Evolutionary conservation across 2,329 filamentous ascomycete genomes (phyloP), one percentile per base, ranked within the genome.

Genomic region (Diaporthe capsici): DNA sequence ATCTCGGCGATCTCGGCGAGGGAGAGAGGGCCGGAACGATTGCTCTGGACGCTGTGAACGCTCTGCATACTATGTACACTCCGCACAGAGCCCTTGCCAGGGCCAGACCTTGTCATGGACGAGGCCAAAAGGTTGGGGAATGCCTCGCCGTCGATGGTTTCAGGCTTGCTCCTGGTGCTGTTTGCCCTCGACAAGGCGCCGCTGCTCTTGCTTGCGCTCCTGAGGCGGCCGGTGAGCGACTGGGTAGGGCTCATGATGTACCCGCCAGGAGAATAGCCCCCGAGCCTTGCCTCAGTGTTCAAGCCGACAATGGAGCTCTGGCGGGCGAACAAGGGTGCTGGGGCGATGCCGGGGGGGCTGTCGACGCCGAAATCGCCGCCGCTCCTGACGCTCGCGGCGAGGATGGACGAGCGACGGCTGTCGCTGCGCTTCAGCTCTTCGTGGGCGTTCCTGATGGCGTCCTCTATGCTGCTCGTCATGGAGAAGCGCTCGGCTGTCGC

Each of bases 401-500:
- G 86, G 68, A 92, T 86, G 12, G 92, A 93, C 3, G 92, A 93
- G 75, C 90, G 88, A 77, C 90, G 88, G 81, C 92, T 94, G 81
- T 94, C 93, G 81, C 88, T 90, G 78, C 91, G 89, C 84, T 94
- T 94, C 81, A 94, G 86, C 83, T 94, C 92, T 76, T 91, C 87
- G 83, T 94, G 92, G 78, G 95, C 87, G 80, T 93, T 91, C 76
- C 93, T 90, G 80, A 95, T 96, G 79, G 94, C 93, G 85, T 94
- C 91, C 80, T 94, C 93, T 81, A 95, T 94, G 77, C 94, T 94
- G 77, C 92, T 94, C 74, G 92, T 92, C 86, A 90, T 90, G 79
- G 93, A 94, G 83, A 96, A 87, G 78, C 92, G 90, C 84, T 95
- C 94, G 67, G 94, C 94, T 15, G 92, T 93, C 78, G 93, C 92